Base-by-base conservation (phyloP, 768 basidiomycete species). In the Fibroporia radiculosa region DNA sequence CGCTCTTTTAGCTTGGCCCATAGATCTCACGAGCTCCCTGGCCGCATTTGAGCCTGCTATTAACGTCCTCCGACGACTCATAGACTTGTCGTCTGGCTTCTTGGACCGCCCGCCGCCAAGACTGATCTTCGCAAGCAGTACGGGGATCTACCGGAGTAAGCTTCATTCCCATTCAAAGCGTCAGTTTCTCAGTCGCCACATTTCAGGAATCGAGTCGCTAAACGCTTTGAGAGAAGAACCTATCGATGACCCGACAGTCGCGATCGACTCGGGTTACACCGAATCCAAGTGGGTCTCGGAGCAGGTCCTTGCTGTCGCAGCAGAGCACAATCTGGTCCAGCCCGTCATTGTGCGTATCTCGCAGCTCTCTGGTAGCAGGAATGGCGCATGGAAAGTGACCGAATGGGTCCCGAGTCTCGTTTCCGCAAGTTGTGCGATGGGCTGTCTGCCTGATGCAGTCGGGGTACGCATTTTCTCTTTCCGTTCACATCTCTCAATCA, bases 351-450 rank as follows among this genome's bases (percentile, higher is more conserved):
- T 73, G 1, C 67, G 73, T 4, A 56, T 72, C 23, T 73, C 71
- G 1, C 73, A 74, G 54, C 49, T 74, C 2, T 59, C 59, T 22
- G 74, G 73, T 3, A 59, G 56, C 7, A 18, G 33, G 10, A 70
- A 66, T 44, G 72, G 73, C 0, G 50, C 52, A 13, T 75, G 73
- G 73, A 71, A 66, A 45, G 47, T 56, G 4, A 49, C 47, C 1
- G 72, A 75, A 42, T 75, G 73, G 73, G 54, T 73, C 14, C 71
- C 73, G 0, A 52, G 56, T 20, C 47, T 74, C 10, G 55, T 72
- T 4, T 57, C 59, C 25, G 27, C 44, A 12, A 42, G 41, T 32
- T 3, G 22, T 6, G 27, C 41, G 3, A 14, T 42, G 11, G 29
- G 41, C 4, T 42, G 41, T 20, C 18, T 29, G 13, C 41, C 41